Percentiles rank a stretch among this genome's conserved stretches.
Evolutionary conservation across 139 green algal genomes (phyloP).

Genomic region (Chlamydomonas asymmetrica): DNA sequence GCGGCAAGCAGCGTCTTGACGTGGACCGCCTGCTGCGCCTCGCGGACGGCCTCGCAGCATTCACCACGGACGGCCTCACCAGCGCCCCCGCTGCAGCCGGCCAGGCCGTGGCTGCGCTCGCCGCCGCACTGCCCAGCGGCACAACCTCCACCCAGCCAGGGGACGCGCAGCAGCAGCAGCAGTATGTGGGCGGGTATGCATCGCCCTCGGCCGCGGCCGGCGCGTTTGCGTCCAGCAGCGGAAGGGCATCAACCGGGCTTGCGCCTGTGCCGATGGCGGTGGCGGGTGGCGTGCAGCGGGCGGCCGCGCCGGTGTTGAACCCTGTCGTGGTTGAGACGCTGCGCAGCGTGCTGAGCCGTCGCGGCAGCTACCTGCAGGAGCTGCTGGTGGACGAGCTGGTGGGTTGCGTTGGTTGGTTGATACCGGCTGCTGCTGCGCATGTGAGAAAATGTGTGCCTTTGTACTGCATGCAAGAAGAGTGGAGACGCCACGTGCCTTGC

Average conservation of each 20-base stretch:
- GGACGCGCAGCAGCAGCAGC: not conserved
- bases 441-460: too few relatives aligned
- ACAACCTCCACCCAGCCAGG: not conserved
- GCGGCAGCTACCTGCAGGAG: constrained; percentile 56
- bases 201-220: not conserved
- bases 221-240: too few relatives aligned
- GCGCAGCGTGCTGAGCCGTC: constrained; percentile 49
- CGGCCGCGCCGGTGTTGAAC: constrained; percentile 44
- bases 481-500: too few relatives aligned
- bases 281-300: too few relatives aligned
- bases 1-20: constrained; percentile 61
- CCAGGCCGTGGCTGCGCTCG: not conserved
- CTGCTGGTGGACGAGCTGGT: constrained; percentile 80
- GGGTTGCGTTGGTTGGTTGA: not conserved
- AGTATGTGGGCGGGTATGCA: not conserved
- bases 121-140: not conserved
- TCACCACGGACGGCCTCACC: constrained; percentile 49
- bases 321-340: constrained; percentile 59
- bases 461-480: too few relatives aligned
- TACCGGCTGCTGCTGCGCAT: too few relatives aligned
- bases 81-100: not conserved
- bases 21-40: constrained; percentile 51
- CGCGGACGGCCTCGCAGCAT: constrained; percentile 50
- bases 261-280: too few relatives aligned
- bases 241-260: too few relatives aligned